Evolutionary conservation across 805 yeast species (phyloP), one percentile per base, ranked within the genome.

Genomic region (Wickerhamiella lipophila): DNA sequence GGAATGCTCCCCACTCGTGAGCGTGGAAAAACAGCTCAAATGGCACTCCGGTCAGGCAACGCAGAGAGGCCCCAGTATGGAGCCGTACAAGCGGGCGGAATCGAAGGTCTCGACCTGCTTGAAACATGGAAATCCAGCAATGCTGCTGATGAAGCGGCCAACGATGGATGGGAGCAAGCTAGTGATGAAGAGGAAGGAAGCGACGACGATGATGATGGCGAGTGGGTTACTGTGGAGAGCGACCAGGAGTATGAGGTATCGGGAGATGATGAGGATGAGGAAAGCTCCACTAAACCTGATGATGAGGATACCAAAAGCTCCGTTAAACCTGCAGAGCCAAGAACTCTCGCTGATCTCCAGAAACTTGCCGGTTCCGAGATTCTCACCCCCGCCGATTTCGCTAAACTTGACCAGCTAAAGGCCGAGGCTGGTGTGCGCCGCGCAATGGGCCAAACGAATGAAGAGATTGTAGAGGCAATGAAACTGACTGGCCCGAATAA

Each of bases 351-450:
- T 23, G 69, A 70, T 18, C 68, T 73, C n/a, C 72, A 73, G 69
- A 68, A 71, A 49, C 78, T 85, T 55, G 82, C 80, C 34, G 73
- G 83, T n/a, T 74, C 78, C 44, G 78, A 83, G 57, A 82, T 92
- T 52, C 73, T 92, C 57, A 92, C 99, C 0, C 98, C 99, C 19
- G 96, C 97, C 0, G 99, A 92, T 70, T 92, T 88, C 63, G 95
- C 95, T 53, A 89, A 89, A 67, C 73, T 92, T 58, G 89, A 89
- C 60, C 96, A 92, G 65, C 74, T 92, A 58, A 77, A 79, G 60
- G 72, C 77, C 15, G 79, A 83, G 64, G 95, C 95, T 3, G 96
- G 96, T 56, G 73, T 88, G 44, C 83, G 83, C 48, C 83, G 83
- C 64, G 62, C 81, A 26, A 69, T 87, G 77, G 67, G 67, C 43